phyloP scores from a whole-genome alignment of 768 basidiomycete species.

The Lactifluus pinguis region DNA sequence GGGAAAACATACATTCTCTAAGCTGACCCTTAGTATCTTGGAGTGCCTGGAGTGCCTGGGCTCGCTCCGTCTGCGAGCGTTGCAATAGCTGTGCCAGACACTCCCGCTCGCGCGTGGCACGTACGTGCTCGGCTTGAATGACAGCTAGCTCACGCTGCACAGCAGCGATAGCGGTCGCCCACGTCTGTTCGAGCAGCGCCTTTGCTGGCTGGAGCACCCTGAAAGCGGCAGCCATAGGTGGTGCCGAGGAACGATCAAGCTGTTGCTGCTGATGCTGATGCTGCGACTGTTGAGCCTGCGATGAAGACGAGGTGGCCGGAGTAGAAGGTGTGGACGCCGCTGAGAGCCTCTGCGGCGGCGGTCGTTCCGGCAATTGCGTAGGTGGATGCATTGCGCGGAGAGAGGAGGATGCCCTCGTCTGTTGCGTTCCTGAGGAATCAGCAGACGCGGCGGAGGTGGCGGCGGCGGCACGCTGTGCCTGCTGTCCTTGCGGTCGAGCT shows the following conservation, averaged over 20 bases:
- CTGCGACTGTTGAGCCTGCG: neutral
- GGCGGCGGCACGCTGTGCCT: neutral
- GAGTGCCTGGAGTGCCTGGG: neutral
- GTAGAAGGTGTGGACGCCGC: neutral
- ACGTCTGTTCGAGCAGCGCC: conserved; percentile 14
- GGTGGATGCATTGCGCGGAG: neutral
- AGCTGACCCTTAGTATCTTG: neutral
- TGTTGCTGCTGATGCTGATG: neutral
- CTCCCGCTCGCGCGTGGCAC: neutral
- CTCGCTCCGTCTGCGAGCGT: conserved; percentile 1
- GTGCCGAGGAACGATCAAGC: neutral
- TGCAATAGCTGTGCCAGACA: neutral
- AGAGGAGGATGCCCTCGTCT: neutral
- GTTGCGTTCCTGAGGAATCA: neutral
- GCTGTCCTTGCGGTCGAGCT: neutral
- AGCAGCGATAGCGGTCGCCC: conserved; percentile 4
- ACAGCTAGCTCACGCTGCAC: conserved; percentile 7
- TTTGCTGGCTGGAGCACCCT: conserved; percentile 15
- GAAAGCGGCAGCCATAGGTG: conserved; percentile 4
- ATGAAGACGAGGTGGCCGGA: neutral
- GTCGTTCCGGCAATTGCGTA: neutral
- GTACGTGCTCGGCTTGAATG: neutral
- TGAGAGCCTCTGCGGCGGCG: neutral
- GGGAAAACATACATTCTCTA: neutral
- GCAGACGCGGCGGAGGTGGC: neutral